phyloP scores from a whole-genome alignment of 2,329 filamentous ascomycete species.

The Ascochyta clinopodiicola region DNA sequence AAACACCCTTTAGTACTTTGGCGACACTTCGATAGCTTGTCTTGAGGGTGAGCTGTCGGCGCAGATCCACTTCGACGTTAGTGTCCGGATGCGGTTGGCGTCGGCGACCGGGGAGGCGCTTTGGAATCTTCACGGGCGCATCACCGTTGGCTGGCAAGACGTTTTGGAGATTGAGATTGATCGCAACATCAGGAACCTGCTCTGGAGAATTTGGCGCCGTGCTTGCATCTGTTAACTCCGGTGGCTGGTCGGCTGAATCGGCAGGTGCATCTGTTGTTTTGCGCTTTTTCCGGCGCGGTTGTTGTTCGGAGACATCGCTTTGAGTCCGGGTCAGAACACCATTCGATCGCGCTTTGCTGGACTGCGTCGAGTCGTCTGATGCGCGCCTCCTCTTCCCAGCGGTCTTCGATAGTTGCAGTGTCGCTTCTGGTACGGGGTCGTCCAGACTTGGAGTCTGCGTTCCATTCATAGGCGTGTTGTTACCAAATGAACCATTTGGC shows the following conservation, averaged over 20 bases:
- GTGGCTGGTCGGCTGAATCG: constrained; percentile 41
- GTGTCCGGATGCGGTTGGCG: constrained; percentile 56
- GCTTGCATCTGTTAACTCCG: constrained; percentile 47
- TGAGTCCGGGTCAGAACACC: constrained; percentile 44
- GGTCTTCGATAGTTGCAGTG: constrained; percentile 27
- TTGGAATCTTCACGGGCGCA: constrained; percentile 44
- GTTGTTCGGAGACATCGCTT: constrained; percentile 45
- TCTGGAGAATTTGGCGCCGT: constrained; percentile 47
- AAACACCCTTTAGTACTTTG: constrained; percentile 67
- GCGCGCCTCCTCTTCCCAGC: constrained; percentile 43
- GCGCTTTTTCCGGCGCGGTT: constrained; percentile 45
- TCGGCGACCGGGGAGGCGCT: constrained; percentile 52
- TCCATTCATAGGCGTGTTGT: constrained; percentile 39
- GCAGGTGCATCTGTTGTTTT: constrained; percentile 37
- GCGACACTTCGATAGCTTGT: constrained; percentile 69
- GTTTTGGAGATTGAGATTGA: constrained; percentile 42
- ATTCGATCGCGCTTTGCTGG: constrained; percentile 43
- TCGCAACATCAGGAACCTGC: constrained; percentile 42
- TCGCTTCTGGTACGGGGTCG: constrained; percentile 26
- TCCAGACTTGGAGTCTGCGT: constrained; percentile 35
- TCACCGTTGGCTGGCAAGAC: constrained; percentile 46
- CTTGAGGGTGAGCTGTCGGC: constrained; percentile 70
- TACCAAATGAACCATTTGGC: constrained; percentile 41
- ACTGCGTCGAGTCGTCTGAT: constrained; percentile 42
- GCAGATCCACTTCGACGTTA: constrained; percentile 55